A percentile compares a stretch with the other conserved stretches of the same genome.
These are phyloP conservation scores for Scenedesmus sp. DNA, from an alignment of 163 green algal species.

Conservation along the genomic window DNA sequence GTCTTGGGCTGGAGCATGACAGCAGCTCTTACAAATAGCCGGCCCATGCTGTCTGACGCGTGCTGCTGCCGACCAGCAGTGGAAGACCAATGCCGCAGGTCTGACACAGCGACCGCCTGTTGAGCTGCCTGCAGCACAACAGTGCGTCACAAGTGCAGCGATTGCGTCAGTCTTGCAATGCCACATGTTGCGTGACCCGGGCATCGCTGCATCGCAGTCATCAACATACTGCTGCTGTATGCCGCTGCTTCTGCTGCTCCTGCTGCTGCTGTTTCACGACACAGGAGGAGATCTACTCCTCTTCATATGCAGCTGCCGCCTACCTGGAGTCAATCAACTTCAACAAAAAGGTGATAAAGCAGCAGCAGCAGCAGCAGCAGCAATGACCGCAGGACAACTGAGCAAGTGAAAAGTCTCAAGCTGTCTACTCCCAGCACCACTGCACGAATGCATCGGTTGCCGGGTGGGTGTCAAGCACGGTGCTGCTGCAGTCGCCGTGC, in stretches of 20 bases:
- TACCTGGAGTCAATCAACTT: conserved; percentile 98
- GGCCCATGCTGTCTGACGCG: too few species aligned
- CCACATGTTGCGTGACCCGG: too few species aligned
- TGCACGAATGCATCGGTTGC: too few species aligned
- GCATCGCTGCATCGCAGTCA: too few species aligned
- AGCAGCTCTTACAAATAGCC: neutral
- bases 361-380: neutral
- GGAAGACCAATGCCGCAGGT: too few species aligned
- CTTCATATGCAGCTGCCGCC: conserved; percentile 97
- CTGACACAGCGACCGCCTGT: too few species aligned
- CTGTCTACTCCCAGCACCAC: too few species aligned
- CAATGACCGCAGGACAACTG: neutral
- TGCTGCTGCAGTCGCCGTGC: neutral
- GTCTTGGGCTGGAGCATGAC: neutral
- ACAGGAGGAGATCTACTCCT: conserved; percentile 99
- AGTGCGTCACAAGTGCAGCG: neutral
- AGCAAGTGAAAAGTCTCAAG: neutral
- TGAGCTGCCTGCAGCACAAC: neutral
- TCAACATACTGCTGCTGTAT: neutral
- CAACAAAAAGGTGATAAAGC: conserved; percentile 92
- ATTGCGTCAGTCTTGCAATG: neutral
- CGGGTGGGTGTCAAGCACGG: too few species aligned
- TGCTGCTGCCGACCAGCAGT: too few species aligned
- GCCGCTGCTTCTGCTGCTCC: neutral
- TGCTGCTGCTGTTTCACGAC: neutral